Base-by-base conservation (phyloP, 179 eudicot genomes). In the Amaranthus tricolor region DNA sequence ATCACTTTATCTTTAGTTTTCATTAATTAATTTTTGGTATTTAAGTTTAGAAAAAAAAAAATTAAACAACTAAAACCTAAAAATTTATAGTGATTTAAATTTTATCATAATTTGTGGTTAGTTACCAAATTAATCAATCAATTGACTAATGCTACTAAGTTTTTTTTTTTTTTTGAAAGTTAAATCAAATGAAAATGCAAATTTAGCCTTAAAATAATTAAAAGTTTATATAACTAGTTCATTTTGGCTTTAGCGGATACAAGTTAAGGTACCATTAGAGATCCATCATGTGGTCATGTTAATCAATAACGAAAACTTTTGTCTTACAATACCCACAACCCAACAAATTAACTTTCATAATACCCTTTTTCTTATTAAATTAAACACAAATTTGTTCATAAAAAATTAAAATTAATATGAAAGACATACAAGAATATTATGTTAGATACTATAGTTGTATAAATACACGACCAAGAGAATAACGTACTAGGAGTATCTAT, bases 271-370 rank as follows among this genome's bases (percentile, higher is more conserved):
- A 67, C 57, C 24, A 1, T 66, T 47, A 66, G 9, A 40, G 40
- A 12, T 57, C 61, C 43, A 13, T 14, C 57, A 67, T 51, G 71
- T 67, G 70, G 71, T 16, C 71, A 50, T 57, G 71, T 67, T 50
- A 67, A 50, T 50, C 71, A 67, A 17, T 57, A 31, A 31, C 40
- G 71, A 51, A 19, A 56, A 51, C 40, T n/a, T 49, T 13, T 19
- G 11, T 66, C 13, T 66, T 66, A 66, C 19, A 47, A 17, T 66
- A 45, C 9, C 9, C 9, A 2, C 16, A 66, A 48, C 54, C 17
- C 48, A 48, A 49, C 40, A 19, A 66, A 60, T 19, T 50, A 66
- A 66, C 14, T 63, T 63, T 43, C 11, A 6, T 2, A 11, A 9
- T 63, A 31, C 40, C 40, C 40, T 13, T 63, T 63, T 2, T 5